These are phyloP conservation scores for Funneliformis mosseae DNA, from an alignment of 192 early-diverging fungal genomes.

Conservation along the genomic window DNA sequence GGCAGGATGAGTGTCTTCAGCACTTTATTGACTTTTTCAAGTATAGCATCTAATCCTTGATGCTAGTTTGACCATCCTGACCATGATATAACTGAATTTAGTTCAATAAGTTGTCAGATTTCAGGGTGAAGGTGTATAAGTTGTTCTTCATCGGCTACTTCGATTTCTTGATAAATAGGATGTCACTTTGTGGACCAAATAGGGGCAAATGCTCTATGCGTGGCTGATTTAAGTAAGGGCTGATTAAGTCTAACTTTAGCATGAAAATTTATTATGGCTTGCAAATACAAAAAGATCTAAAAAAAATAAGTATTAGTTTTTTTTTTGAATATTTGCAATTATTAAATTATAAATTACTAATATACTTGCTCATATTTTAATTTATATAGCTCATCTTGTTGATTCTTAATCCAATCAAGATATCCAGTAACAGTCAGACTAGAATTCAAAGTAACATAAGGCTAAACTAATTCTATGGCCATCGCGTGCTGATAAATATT, in stretches of 20 bases:
- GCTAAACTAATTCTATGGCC: neutral
- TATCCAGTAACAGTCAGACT: neutral
- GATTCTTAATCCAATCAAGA: neutral
- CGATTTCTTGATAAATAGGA: no score
- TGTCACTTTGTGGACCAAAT: no score
- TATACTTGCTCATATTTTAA: constrained; percentile 14
- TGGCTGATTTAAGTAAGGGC: neutral
- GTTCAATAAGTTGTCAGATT: no score
- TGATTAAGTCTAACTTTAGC: neutral
- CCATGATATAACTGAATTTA: no score
- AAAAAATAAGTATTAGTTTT: neutral
- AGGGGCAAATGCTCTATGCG: no score
- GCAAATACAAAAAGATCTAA: constrained; percentile 14
- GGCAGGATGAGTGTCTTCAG: no score
- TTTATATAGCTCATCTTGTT: neutral
- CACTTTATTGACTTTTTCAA: no score
- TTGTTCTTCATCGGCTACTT: no score
- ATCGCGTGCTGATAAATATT: no score
- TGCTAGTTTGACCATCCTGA: no score
- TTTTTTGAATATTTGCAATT: neutral
- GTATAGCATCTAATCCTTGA: no score
- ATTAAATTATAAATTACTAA: neutral
- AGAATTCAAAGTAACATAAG: neutral
- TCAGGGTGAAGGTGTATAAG: no score
- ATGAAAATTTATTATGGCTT: constrained; percentile 17